Base-by-base conservation (phyloP, 2,329 filamentous ascomycete species). In the Aspergillus sp. region DNA sequence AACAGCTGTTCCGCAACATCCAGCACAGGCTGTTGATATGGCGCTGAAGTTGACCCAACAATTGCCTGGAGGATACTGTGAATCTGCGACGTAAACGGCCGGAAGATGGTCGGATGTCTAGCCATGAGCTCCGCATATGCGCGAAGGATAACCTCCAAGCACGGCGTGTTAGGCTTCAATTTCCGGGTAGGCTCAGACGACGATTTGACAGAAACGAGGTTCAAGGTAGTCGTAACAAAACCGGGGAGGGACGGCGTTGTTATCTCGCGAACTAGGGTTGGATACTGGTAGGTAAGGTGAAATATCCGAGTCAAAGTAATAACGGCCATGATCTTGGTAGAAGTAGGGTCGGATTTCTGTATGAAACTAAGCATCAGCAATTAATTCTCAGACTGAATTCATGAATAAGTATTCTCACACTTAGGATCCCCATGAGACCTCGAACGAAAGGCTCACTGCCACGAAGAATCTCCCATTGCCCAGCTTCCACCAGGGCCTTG, bases 261-360 rank as follows among this genome's bases (percentile, higher is more conserved):
- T 60, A 97, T 90, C 71, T 97, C 93, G 66, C 93, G 84, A 45
- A 93, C 82, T 53, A 97, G 80, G 8, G 91, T 95, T 59, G 89
- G 90, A 69, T 92, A 92, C 39, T 88, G 86, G 69, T 92, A 90
- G 41, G 93, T 89, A 37, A 95, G 83, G 64, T 86, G 83, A 76
- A 95, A 97, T 65, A 97, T 92, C 68, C 90, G 88, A 19, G 90
- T 90, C 60, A 97, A 78, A 14, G 90, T 86, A 60, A 95, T 84
- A 50, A 96, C 80, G 64, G 85, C 86, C 58, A 97, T 75, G 70
- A 89, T 89, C 70, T 95, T 96, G 35, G 87, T 87, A 4, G 88
- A 84, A 6, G 84, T 73, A 3, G 90, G 86, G 67, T 96, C 91
- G 9, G 88, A 86, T 82, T 91, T 96, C 85, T 91, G 33, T 47